These are phyloP conservation scores for Camelina neglecta DNA, from an alignment of 345 rosid genomes.

Conservation along the genomic window DNA sequence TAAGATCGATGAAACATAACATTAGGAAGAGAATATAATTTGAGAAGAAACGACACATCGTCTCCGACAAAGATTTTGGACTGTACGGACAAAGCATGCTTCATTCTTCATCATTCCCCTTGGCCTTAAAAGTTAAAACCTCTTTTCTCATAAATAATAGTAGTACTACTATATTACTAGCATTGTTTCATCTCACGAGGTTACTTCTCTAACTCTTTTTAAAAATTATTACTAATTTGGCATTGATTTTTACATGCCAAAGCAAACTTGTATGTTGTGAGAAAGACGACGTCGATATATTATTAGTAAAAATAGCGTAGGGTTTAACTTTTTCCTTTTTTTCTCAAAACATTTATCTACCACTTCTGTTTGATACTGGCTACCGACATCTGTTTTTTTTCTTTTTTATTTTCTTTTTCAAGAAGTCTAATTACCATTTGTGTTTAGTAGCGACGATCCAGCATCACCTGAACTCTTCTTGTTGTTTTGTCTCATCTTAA, in stretches of 20 bases:
- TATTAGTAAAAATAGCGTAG: too few species aligned
- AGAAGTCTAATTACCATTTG: too few species aligned
- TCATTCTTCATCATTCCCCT: slow-evolving; percentile 38
- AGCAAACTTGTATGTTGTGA: neutral
- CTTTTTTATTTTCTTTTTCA: too few species aligned
- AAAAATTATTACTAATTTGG: neutral
- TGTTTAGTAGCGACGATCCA: too few species aligned
- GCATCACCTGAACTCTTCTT: too few species aligned
- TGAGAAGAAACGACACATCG: slow-evolving; percentile 49
- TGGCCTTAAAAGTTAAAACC: slow-evolving; percentile 20
- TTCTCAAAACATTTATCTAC: too few species aligned
- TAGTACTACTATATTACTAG: neutral
- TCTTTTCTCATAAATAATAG: neutral
- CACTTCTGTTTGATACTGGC: too few species aligned
- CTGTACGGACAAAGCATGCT: slow-evolving; percentile 43
- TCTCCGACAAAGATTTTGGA: slow-evolving; percentile 67
- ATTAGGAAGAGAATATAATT: slow-evolving; percentile 18
- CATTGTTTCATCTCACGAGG: slow-evolving; percentile 10
- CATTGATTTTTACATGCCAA: neutral
- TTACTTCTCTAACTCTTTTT: neutral
- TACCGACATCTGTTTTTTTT: too few species aligned
- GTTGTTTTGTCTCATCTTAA: too few species aligned
- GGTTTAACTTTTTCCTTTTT: too few species aligned
- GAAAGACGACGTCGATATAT: too few species aligned
- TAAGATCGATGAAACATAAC: slow-evolving; percentile 15